Conservation (phyloP, 768 basidiomycete species). For the Piloderma croceum region DNA sequence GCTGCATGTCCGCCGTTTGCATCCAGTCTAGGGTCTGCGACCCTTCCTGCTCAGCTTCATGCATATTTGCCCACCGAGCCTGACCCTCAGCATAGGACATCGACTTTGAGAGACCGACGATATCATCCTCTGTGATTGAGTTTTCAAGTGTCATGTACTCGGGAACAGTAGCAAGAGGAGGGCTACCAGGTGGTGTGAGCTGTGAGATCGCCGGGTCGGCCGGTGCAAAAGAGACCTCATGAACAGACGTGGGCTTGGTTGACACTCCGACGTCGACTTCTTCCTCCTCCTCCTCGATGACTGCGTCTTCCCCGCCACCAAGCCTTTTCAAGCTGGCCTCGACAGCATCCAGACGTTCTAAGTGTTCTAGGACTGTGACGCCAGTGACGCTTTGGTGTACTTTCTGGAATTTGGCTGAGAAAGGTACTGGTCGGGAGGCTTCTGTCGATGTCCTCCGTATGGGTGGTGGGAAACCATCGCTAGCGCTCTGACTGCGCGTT, state of each 20-base stretch:
- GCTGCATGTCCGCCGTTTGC: slow-evolving; percentile 31
- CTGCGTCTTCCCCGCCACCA: slow-evolving; percentile 51
- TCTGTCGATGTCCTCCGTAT: slow-evolving; percentile 60
- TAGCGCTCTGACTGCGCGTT: slow-evolving; percentile 47
- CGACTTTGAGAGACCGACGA: slow-evolving; percentile 71
- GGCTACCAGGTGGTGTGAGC: slow-evolving; percentile 56
- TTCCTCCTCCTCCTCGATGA: slow-evolving; percentile 47
- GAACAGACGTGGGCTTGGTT: too few species aligned
- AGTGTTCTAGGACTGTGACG: slow-evolving; percentile 77
- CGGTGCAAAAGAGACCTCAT: too few species aligned
- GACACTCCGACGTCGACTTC: slow-evolving; percentile 65
- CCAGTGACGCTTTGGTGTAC: slow-evolving; percentile 85
- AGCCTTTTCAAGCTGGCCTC: slow-evolving; percentile 74
- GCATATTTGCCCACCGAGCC: slow-evolving; percentile 30
- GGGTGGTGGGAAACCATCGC: slow-evolving; percentile 71
- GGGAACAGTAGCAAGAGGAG: slow-evolving; percentile 52
- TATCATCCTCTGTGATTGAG: slow-evolving; percentile 64
- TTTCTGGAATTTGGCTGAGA: slow-evolving; percentile 76
- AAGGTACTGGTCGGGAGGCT: slow-evolving; percentile 69
- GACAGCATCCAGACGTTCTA: slow-evolving; percentile 79
- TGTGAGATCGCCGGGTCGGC: slow-evolving; percentile 32
- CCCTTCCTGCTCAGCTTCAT: slow-evolving; percentile 30
- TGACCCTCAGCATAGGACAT: slow-evolving; percentile 60
- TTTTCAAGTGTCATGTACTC: slow-evolving; percentile 49
- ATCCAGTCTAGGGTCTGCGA: slow-evolving; percentile 41